These are phyloP conservation scores for Glycine latifolia DNA, from an alignment of 306 rosid species.

Conservation along the genomic window DNA sequence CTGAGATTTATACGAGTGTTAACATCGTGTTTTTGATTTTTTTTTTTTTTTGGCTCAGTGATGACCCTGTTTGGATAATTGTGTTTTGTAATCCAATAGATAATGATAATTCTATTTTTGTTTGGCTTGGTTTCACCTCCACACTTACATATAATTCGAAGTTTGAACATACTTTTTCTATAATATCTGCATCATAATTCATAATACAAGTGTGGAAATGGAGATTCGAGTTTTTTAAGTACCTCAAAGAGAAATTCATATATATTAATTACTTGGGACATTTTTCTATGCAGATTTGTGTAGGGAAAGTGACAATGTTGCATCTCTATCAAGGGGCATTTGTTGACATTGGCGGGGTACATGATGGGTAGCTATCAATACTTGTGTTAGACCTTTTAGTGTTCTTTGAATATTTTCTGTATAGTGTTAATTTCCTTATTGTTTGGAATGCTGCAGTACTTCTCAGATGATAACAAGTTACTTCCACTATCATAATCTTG, in stretches of 20 bases:
- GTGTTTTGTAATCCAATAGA: constrained; percentile 31
- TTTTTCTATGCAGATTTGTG: constrained; percentile 74
- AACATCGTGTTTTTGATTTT: not conserved
- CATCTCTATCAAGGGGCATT: constrained; percentile 99
- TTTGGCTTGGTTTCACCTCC: constrained; percentile 32
- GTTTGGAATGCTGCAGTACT: constrained; percentile 29
- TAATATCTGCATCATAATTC: not conserved
- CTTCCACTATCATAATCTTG: constrained; percentile 36
- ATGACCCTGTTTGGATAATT: constrained; percentile 16
- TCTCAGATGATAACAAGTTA: constrained; percentile 20
- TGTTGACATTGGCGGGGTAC: constrained; percentile 96
- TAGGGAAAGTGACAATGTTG: constrained; percentile 79
- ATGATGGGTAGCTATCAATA: constrained; percentile 77
- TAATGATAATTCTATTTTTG: constrained; percentile 5
- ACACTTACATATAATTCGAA: constrained; percentile 19
- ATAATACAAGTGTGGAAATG: not conserved
- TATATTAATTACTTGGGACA: constrained; percentile 12
- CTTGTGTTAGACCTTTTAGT: not conserved
- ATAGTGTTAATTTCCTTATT: constrained; percentile 38
- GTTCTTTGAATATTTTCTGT: constrained; percentile 32
- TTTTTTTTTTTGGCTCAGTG: not conserved
- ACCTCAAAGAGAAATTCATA: constrained; percentile 25
- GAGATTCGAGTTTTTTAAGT: constrained; percentile 23
- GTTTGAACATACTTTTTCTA: constrained; percentile 8
- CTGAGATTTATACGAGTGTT: constrained; percentile 14